Percentiles rank a stretch among this genome's conserved stretches.
Conservation (phyloP, 345 rosid genomes). For the Rhodamnia rubescens region DNA sequence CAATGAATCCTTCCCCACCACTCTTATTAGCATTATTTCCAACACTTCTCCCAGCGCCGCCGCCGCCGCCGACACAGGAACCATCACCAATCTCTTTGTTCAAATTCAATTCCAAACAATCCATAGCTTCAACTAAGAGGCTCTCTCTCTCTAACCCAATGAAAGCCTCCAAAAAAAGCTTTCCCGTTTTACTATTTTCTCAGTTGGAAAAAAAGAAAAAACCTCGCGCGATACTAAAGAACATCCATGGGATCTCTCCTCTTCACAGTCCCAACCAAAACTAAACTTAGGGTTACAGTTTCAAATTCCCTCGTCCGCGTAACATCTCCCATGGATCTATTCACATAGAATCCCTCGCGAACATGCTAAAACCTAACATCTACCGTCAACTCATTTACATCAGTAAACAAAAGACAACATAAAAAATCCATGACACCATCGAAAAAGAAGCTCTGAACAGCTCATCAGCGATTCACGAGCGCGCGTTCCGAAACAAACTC, state of each 20-base stretch:
- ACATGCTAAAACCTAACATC: neutral
- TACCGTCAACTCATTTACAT: neutral
- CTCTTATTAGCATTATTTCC: slow-evolving; percentile 14
- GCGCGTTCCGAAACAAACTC: neutral
- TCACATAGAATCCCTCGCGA: neutral
- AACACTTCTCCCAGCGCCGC: slow-evolving; percentile 4
- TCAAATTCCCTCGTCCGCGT: neutral
- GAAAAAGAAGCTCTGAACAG: neutral
- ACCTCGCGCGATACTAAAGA: slow-evolving; percentile 10
- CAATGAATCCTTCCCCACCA: slow-evolving; percentile 79
- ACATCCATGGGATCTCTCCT: slow-evolving; percentile 20
- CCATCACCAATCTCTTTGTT: slow-evolving; percentile 25
- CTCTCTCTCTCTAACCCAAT: neutral
- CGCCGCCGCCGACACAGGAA: neutral
- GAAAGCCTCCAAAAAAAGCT: neutral
- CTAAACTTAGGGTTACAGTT: neutral
- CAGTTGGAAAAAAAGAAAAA: neutral
- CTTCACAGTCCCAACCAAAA: neutral
- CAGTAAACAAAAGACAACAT: neutral
- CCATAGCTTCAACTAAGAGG: slow-evolving; percentile 22
- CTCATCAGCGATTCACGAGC: neutral
- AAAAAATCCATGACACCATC: neutral
- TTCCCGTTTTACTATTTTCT: neutral
- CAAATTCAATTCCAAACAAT: slow-evolving; percentile 41
- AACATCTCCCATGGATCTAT: neutral